phyloP scores from a whole-genome alignment of 176 grass and related monocot genomes.

The Musa acuminata region DNA sequence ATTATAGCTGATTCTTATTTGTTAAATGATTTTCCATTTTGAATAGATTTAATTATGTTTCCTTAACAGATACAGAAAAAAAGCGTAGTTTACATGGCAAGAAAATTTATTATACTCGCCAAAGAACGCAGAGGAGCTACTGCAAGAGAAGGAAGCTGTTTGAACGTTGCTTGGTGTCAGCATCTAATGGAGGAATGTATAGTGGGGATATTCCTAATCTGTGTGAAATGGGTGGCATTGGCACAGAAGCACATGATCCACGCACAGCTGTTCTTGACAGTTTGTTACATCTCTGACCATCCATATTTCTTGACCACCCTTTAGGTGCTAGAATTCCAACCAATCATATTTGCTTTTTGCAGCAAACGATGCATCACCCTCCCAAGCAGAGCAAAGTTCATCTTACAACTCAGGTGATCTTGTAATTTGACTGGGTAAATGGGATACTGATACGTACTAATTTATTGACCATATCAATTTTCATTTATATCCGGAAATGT shows the following conservation, averaged over 20 bases:
- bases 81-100: conserved; percentile 57
- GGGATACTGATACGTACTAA: neutral
- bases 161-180: conserved; percentile 33
- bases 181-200: conserved; percentile 34
- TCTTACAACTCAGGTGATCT: conserved; percentile 38
- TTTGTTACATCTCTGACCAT: conserved; percentile 5
- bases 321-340: neutral
- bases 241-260: conserved; percentile 27
- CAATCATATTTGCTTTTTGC: conserved; percentile 25
- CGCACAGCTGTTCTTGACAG: conserved; percentile 32
- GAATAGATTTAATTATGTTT: conserved; percentile 25
- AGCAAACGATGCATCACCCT: conserved; percentile 54
- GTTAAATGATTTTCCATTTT: neutral
- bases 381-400: conserved; percentile 36
- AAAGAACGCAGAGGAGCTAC: conserved; percentile 79
- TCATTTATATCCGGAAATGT: neutral
- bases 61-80: conserved; percentile 50
- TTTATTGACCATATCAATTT: no score
- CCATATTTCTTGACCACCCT: neutral
- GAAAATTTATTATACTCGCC: conserved; percentile 75
- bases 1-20: neutral
- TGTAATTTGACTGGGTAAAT: conserved; percentile 23
- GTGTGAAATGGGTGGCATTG: conserved; percentile 29
- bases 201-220: conserved; percentile 4
- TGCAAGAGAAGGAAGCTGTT: conserved; percentile 87